Evolutionary conservation across 306 rosid species (phyloP), one percentile per base, ranked within the genome.

Genomic region (Vigna mungo): DNA sequence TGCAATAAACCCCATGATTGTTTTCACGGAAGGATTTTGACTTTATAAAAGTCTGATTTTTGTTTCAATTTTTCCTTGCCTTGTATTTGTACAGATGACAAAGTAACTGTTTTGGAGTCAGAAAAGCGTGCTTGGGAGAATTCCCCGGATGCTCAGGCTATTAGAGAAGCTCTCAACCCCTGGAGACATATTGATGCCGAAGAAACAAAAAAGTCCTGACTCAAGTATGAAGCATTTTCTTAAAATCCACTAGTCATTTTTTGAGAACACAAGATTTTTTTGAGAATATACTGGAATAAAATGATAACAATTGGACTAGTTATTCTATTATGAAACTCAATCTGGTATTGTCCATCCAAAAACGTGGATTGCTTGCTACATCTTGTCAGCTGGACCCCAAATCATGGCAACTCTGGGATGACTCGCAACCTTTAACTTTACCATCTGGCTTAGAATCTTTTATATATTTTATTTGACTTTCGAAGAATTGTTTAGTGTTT

Each of bases 61-160:
- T 56, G 36, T 62, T 69, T 62, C 72, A 66, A 12, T 51, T 84
- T 69, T 71, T 27, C 20, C 53, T 71, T 37, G 52, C 73, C n/a
- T 36, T 47, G n/a, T 82, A 69, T 83, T 36, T 39, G 17, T 84
- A 67, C 84, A 92, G 98, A 94, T 85, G 98, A 90, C 80, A 90
- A 94, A 81, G 98, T 94, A 83, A 90, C 97, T 17, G 91, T 87
- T 79, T 70, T 94, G 79, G 97, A 94, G 84, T 84, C 96, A 4
- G 98, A 92, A 82, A 94, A 89, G 78, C 87, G 86, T 34, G 88
- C 93, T 13, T 86, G 89, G 94, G 98, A 94, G 80, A 90, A 44
- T 77, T 92, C 96, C 2, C 90, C 94, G 0, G 97, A 90, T 60
- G 96, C 96, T 78, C 92, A 86, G 72, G 93, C 85, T 41, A 51